Percentiles rank a stretch among this genome's conserved stretches.
Evolutionary conservation across 495 filamentous ascomycete genomes (phyloP).

Genomic region (Hyaloscypha bicolor): DNA sequence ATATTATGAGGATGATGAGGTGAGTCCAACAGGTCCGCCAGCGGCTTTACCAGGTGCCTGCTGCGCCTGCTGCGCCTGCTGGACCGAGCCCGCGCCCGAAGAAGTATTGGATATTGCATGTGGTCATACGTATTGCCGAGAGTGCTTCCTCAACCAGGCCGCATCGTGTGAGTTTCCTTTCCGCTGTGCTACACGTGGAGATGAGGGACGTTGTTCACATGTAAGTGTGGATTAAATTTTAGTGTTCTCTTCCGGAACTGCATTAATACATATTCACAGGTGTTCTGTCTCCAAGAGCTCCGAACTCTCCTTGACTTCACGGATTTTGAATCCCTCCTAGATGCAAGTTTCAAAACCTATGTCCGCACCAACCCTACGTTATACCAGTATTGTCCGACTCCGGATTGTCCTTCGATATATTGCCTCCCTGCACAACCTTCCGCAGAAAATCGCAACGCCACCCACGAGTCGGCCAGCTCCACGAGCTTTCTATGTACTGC

Average conservation of each 20-base stretch:
- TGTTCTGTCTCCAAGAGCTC: neutral
- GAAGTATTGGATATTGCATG: slow-evolving; percentile 37
- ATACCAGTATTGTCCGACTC: neutral
- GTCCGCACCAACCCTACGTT: neutral
- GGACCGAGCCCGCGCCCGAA: neutral
- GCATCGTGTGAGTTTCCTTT: slow-evolving; percentile 33
- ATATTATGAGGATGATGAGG: neutral
- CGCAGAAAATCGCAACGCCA: neutral
- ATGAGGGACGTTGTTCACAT: neutral
- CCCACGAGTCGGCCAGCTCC: neutral
- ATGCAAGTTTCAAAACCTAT: neutral
- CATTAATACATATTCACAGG: slow-evolving; percentile 20
- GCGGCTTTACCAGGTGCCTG: neutral
- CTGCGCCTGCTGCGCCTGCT: too few species aligned
- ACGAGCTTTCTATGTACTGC: neutral
- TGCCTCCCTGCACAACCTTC: neutral
- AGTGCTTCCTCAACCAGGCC: slow-evolving; percentile 45
- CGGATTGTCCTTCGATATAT: neutral
- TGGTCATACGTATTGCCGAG: slow-evolving; percentile 46
- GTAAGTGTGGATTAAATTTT: neutral
- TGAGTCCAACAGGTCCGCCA: neutral
- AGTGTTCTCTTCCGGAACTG: slow-evolving; percentile 18
- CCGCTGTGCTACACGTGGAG: slow-evolving; percentile 35
- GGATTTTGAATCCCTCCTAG: neutral
- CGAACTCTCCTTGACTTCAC: neutral